Conservation (phyloP, 495 filamentous ascomycete species). For the Cercophora samala region DNA sequence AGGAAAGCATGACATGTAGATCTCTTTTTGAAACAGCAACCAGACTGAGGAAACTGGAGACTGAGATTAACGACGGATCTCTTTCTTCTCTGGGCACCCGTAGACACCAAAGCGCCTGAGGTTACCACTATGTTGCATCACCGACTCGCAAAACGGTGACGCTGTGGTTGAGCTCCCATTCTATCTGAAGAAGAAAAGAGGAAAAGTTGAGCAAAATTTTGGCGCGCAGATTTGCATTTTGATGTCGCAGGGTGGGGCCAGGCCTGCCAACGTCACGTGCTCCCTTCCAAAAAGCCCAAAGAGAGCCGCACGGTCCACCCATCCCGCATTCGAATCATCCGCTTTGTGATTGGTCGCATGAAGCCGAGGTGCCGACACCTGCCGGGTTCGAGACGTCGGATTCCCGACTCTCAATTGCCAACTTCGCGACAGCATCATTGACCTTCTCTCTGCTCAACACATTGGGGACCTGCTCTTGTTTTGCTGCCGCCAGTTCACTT, state of each 20-base stretch:
- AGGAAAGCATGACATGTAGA: constrained; percentile 43
- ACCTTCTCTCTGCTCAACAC: constrained; percentile 8
- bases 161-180: constrained; percentile 44
- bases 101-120: constrained; percentile 39
- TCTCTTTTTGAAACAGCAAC: constrained; percentile 57
- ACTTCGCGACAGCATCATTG: constrained; percentile 23
- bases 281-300: background rate
- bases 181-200: constrained; percentile 49
- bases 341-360: constrained; percentile 29
- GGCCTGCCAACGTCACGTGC: constrained; percentile 13
- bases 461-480: background rate
- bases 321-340: constrained; percentile 30
- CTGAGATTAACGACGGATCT: constrained; percentile 61
- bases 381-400: constrained; percentile 17
- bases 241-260: background rate
- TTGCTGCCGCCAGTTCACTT: background rate
- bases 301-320: constrained; percentile 6
- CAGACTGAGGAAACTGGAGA: constrained; percentile 49
- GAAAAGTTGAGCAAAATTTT: constrained; percentile 23
- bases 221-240: background rate
- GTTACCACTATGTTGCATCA: constrained; percentile 34
- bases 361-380: constrained; percentile 34
- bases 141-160: constrained; percentile 32
- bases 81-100: constrained; percentile 46
- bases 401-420: constrained; percentile 21